A percentile compares a stretch with the other conserved stretches of the same genome.
These are phyloP conservation scores for Rhododendron williamsianum DNA, from an alignment of 148 eudicot species.

Conservation along the genomic window DNA sequence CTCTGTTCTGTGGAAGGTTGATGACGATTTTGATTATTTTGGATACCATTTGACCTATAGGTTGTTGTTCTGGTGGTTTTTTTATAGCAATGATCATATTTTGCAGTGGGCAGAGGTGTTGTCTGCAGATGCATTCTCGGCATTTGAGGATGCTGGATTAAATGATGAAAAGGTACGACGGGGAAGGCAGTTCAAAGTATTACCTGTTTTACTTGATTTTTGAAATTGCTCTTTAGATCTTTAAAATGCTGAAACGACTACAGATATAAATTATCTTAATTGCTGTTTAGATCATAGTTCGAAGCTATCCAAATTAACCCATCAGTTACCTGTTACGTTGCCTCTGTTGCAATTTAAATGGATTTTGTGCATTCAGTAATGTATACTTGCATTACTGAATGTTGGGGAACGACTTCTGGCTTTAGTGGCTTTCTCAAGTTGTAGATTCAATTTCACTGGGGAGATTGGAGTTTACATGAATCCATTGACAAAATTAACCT, in stretches of 20 bases:
- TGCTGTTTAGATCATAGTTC: not conserved
- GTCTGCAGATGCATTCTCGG: conserved; percentile 98
- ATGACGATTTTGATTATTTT: not conserved
- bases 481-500: not conserved
- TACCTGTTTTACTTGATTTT: not conserved
- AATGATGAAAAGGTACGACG: conserved; percentile 64
- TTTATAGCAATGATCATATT: conserved; percentile 8
- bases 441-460: not conserved
- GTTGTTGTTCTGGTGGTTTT: not conserved
- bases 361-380: not conserved
- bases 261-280: not conserved
- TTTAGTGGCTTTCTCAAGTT: not conserved
- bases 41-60: not conserved
- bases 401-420: not conserved
- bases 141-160: conserved; percentile 95
- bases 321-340: not conserved
- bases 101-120: conserved; percentile 99
- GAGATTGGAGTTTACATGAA: not conserved
- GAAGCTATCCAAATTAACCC: not conserved
- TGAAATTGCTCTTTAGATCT: not conserved
- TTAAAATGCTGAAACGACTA: not conserved
- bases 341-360: not conserved
- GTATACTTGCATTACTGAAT: not conserved
- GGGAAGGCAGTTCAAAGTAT: not conserved
- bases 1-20: not conserved